Conservation (phyloP, 306 rosid genomes). For the Lathyrus oleraceus region DNA sequence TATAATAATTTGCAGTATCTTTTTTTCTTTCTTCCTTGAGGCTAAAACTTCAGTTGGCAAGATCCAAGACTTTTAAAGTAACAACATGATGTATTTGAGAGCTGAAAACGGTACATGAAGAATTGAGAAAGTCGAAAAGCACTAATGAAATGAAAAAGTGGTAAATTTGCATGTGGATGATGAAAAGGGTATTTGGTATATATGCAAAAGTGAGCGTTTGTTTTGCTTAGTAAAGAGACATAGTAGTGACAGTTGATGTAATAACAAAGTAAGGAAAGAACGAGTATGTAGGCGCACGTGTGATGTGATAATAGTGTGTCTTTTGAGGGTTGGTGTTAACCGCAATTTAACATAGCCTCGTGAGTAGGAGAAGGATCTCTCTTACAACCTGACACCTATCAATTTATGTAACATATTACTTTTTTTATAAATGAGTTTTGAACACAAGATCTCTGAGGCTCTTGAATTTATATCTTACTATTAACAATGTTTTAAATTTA, state of each 20-base stretch:
- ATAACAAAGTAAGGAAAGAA: constrained; percentile 26
- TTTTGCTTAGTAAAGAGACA: background rate
- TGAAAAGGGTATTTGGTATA: background rate
- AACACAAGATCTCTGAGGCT: too few species aligned
- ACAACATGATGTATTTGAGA: constrained; percentile 18
- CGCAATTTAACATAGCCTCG: background rate
- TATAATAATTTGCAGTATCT: constrained; percentile 5
- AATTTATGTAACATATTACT: too few species aligned
- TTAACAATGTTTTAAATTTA: too few species aligned
- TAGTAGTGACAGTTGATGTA: background rate
- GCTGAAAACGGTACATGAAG: constrained; percentile 9
- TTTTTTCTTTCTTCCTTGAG: constrained; percentile 8
- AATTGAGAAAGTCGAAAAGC: too few species aligned
- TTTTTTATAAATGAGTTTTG: too few species aligned
- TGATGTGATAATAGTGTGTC: background rate
- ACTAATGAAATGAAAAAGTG: too few species aligned
- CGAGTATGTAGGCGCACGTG: constrained; percentile 31
- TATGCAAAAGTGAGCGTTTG: background rate
- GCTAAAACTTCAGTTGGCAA: constrained; percentile 11
- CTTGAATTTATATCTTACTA: too few species aligned
- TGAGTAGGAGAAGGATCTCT: background rate
- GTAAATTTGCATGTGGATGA: background rate
- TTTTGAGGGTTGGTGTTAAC: constrained; percentile 1
- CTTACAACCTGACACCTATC: background rate
- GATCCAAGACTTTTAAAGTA: constrained; percentile 1